Evolutionary conservation across 352 stramenopile species (phyloP).

Genomic region (Peronospora belbahrii): DNA sequence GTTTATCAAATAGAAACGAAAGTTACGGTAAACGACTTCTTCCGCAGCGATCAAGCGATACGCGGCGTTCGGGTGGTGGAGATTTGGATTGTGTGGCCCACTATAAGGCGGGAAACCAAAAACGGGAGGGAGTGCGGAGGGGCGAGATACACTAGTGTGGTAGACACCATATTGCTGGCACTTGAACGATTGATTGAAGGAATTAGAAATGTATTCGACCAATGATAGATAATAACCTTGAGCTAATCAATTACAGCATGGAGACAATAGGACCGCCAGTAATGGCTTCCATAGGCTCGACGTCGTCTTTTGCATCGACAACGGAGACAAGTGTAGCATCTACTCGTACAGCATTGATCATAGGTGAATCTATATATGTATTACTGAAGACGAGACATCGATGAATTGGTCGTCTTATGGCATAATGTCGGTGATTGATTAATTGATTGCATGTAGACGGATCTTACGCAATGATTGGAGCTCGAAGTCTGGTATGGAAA

Average conservation of each 20-base stretch:
- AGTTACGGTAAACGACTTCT: constrained; percentile 1
- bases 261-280: neutral
- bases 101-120: constrained; percentile 9
- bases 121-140: constrained; percentile 11
- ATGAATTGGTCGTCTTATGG: constrained; percentile 6
- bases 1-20: constrained; percentile 6
- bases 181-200: too few relatives aligned
- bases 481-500: constrained; percentile 32
- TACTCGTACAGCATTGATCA: constrained; percentile 50
- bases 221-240: too few relatives aligned
- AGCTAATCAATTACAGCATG: neutral
- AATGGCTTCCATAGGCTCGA: constrained; percentile 5
- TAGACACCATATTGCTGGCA: too few relatives aligned
- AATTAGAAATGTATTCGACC: constrained; percentile 5
- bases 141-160: too few relatives aligned
- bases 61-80: constrained; percentile 16
- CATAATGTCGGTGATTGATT: neutral
- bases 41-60: constrained; percentile 3
- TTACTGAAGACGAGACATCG: too few relatives aligned
- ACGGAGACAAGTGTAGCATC: constrained; percentile 8
- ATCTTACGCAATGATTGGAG: constrained; percentile 61
- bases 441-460: constrained; percentile 36
- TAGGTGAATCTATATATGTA: constrained; percentile 34
- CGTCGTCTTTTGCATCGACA: neutral
- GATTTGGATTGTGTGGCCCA: constrained; percentile 37